phyloP scores from a whole-genome alignment of 2,329 filamentous ascomycete genomes.

The Metarhizium sp. region DNA sequence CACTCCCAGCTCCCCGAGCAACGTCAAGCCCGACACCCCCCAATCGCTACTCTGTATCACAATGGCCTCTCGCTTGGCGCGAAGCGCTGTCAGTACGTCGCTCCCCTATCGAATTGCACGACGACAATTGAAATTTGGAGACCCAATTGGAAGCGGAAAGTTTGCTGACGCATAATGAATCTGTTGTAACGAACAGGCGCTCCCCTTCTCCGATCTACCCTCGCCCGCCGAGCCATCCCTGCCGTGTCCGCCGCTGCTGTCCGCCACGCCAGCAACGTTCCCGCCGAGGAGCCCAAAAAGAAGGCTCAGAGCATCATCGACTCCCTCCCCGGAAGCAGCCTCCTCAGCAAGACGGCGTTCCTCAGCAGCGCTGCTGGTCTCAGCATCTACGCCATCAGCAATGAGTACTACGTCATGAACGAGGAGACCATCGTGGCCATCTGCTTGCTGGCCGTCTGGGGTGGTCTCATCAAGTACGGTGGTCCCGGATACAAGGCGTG shows the following conservation, averaged over 20 bases:
- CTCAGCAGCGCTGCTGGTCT: constrained; percentile 87
- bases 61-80: constrained; percentile 98
- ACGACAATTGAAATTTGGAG: neutral
- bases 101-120: neutral
- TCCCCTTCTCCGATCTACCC: constrained; percentile 76
- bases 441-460: constrained; percentile 89
- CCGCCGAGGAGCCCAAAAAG: constrained; percentile 83
- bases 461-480: constrained; percentile 83
- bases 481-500: constrained; percentile 88
- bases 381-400: constrained; percentile 92
- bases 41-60: constrained; percentile 53
- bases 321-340: constrained; percentile 80
- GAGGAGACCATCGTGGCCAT: constrained; percentile 95
- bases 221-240: constrained; percentile 67
- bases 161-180: constrained; percentile 10
- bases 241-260: constrained; percentile 59
- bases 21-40: constrained; percentile 38
- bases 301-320: constrained; percentile 96
- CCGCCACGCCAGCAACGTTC: constrained; percentile 67
- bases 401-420: constrained; percentile 99
- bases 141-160: constrained; percentile 18
- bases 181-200: constrained; percentile 52
- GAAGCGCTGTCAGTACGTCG: constrained; percentile 83
- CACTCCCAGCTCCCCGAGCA: constrained; percentile 34
- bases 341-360: constrained; percentile 93